Conservation (phyloP, 169 alveolate genomes). For the Eimeria praecox region DNA sequence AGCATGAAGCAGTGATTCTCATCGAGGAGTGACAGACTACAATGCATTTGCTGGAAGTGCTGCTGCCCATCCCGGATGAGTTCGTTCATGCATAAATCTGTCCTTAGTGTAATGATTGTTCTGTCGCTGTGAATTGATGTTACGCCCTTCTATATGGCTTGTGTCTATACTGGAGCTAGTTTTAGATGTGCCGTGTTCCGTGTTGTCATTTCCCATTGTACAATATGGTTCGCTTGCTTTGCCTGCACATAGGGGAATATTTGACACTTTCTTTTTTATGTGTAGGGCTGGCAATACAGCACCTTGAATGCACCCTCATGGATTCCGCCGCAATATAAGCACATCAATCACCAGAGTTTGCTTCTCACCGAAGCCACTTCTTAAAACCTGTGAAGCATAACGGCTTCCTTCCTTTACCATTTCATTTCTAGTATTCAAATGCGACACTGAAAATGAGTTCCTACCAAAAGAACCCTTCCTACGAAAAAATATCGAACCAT, state of each 20-base stretch:
- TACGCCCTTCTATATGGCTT: too few species aligned
- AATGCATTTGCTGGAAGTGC: not conserved
- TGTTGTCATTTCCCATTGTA: not conserved
- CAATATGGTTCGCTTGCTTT: not conserved
- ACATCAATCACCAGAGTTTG: too few species aligned
- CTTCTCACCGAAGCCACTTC: too few species aligned
- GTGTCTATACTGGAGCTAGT: too few species aligned
- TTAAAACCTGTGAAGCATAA: too few species aligned
- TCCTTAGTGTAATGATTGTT: too few species aligned
- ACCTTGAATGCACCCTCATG: not conserved
- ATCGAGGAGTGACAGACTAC: not conserved
- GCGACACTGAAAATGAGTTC: not conserved
- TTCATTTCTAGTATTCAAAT: not conserved
- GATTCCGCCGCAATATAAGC: not conserved
- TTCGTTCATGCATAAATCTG: not conserved
- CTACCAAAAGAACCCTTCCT: not conserved
- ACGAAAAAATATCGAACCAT: not conserved
- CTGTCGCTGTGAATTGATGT: too few species aligned
- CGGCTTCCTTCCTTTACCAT: too few species aligned
- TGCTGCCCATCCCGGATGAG: not conserved
- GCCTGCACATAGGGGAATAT: not conserved
- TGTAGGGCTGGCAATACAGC: not conserved
- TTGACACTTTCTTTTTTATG: not conserved
- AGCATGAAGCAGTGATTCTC: not conserved
- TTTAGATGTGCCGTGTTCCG: not conserved